Conservation (phyloP, 2,329 filamentous ascomycete species). For the Trichoderma sp. region DNA sequence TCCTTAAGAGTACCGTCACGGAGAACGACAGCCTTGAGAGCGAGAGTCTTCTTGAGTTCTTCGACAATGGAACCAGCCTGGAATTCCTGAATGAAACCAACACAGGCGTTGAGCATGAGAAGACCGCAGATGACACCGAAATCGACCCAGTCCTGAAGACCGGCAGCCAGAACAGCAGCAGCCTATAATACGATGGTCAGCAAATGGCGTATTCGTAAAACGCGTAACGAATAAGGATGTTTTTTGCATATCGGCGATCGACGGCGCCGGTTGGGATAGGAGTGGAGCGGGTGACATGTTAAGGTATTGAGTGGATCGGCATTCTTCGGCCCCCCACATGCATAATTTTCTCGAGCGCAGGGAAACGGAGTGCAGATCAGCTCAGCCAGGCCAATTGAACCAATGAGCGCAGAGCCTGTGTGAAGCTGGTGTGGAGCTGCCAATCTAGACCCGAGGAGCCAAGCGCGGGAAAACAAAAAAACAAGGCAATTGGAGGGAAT, state of each 20-base stretch:
- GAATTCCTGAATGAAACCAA: conserved; percentile 87
- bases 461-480: conserved; percentile 28
- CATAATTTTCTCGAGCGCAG: conserved; percentile 8
- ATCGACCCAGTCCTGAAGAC: conserved; percentile 87
- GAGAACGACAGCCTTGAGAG: conserved; percentile 81
- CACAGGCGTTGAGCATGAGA: conserved; percentile 76
- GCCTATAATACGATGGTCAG: conserved; percentile 44
- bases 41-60: conserved; percentile 85
- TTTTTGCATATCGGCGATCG: conserved; percentile 13
- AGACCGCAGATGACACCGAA: conserved; percentile 87
- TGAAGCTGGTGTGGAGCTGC: conserved; percentile 34
- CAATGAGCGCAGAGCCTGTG: conserved; percentile 28
- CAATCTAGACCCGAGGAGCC: conserved; percentile 33
- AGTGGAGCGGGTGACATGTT: conserved; percentile 24
- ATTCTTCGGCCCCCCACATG: conserved; percentile 24
- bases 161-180: conserved; percentile 76
- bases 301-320: conserved; percentile 27
- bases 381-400: conserved; percentile 24
- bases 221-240: background rate
- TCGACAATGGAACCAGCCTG: conserved; percentile 89
- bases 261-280: background rate
- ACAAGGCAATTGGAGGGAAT: conserved; percentile 21
- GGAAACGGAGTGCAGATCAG: conserved; percentile 1
- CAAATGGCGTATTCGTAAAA: conserved; percentile 6
- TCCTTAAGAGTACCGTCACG: conserved; percentile 75